Percentiles rank a stretch among this genome's conserved stretches.
Evolutionary conservation across 495 filamentous ascomycete species (phyloP).

Genomic region (Xylaria bambusicola): DNA sequence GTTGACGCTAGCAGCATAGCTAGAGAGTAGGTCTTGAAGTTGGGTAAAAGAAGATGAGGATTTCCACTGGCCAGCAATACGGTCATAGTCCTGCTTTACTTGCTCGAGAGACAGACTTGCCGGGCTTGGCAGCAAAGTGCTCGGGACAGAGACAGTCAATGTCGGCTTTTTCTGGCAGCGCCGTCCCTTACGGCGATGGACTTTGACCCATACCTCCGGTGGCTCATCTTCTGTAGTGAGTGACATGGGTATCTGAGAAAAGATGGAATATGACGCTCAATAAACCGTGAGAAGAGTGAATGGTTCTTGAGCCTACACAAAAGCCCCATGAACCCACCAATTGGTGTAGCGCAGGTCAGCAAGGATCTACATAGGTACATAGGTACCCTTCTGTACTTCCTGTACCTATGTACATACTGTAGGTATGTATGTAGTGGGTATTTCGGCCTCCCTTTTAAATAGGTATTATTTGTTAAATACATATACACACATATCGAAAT

Average conservation of each 20-base stretch:
- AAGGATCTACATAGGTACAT: no score
- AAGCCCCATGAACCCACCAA: no score
- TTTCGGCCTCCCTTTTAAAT: no score
- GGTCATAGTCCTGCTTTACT: constrained; percentile 26
- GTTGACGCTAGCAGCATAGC: not conserved
- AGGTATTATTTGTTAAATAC: no score
- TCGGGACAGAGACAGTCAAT: not conserved
- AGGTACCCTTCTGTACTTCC: no score
- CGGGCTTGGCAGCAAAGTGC: not conserved
- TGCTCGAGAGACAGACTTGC: constrained; percentile 24
- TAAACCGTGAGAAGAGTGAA: not conserved
- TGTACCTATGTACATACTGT: no score
- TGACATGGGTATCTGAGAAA: constrained; percentile 4
- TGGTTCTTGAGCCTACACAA: no score
- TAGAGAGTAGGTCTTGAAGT: constrained; percentile 22
- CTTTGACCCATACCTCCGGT: constrained; percentile 25
- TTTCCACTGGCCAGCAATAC: constrained; percentile 24
- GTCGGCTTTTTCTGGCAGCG: not conserved
- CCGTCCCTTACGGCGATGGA: constrained; percentile 14
- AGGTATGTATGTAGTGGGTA: no score
- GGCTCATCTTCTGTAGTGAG: constrained; percentile 7
- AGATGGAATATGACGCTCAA: no score
- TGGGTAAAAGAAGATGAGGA: constrained; percentile 16
- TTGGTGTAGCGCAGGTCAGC: no score
- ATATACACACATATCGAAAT: no score